Percentiles rank a stretch among this genome's conserved stretches.
These are phyloP conservation scores for Ophiostoma quercus DNA, from an alignment of 2,329 filamentous ascomycete species.

Conservation along the genomic window DNA sequence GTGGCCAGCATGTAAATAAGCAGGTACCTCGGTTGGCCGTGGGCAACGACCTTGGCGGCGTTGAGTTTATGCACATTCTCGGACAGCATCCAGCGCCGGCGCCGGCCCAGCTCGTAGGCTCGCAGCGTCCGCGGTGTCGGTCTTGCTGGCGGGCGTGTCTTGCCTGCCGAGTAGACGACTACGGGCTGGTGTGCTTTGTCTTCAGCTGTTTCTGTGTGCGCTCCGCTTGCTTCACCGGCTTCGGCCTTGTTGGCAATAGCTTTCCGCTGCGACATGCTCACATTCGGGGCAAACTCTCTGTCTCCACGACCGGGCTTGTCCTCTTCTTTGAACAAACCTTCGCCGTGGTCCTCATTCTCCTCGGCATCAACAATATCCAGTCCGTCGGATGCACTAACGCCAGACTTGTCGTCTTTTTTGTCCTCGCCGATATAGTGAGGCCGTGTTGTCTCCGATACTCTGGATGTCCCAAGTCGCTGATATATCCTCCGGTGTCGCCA, in stretches of 20 bases:
- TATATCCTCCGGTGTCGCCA: constrained; percentile 8
- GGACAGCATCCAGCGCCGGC: background rate
- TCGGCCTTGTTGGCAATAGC: too few species aligned
- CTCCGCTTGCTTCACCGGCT: background rate
- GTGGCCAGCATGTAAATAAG: constrained; percentile 60
- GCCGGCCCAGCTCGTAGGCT: constrained; percentile 3
- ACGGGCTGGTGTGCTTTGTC: background rate
- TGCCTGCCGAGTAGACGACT: background rate
- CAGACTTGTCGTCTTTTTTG: background rate
- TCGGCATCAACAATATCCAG: background rate
- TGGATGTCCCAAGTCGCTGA: background rate
- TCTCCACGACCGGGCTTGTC: background rate
- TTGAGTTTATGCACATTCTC: background rate
- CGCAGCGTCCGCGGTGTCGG: background rate
- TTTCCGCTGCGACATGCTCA: background rate
- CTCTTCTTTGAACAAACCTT: background rate
- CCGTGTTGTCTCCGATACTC: background rate
- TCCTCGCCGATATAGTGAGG: background rate
- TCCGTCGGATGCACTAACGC: background rate
- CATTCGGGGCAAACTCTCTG: background rate
- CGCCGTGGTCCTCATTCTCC: background rate
- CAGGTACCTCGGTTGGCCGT: constrained; percentile 21
- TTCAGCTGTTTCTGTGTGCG: background rate
- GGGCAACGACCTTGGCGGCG: constrained; percentile 20
- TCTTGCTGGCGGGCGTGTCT: background rate